Evolutionary conservation across 345 rosid genomes (phyloP).

Genomic region (Lepidium africanum): DNA sequence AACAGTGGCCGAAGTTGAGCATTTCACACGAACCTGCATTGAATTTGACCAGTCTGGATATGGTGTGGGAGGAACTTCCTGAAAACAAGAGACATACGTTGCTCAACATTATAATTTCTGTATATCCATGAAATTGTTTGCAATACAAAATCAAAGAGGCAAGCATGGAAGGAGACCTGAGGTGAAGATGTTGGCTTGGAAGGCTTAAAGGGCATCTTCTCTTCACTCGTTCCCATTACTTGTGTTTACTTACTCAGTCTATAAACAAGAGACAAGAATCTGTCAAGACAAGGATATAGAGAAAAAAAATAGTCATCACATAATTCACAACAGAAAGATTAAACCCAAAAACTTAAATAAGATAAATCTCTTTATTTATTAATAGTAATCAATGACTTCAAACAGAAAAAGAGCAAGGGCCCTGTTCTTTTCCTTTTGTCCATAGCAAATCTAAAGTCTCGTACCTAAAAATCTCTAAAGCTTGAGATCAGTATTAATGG

Average conservation of each 20-base stretch:
- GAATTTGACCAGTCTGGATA: constrained; percentile 85
- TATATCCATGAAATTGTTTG: not conserved
- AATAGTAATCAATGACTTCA: not conserved
- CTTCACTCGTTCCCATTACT: constrained; percentile 69
- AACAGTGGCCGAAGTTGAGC: not conserved
- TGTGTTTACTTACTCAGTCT: not conserved
- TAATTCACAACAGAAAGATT: not conserved
- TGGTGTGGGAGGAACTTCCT: constrained; percentile 70
- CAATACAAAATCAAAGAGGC: not conserved
- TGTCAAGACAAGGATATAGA: not conserved
- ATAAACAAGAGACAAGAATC: not conserved
- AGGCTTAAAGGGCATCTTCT: constrained; percentile 55
- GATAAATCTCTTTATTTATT: not conserved
- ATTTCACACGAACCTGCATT: constrained; percentile 59
- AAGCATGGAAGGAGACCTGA: constrained; percentile 37
- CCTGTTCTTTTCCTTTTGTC: not conserved
- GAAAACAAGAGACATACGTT: not conserved
- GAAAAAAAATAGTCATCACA: not conserved
- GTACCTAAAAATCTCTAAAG: not conserved
- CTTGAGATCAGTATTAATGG: not conserved
- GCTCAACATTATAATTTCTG: not conserved
- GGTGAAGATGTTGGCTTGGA: constrained; percentile 64
- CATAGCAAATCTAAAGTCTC: not conserved
- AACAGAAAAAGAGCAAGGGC: not conserved
- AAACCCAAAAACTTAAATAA: not conserved